Percentiles rank a stretch among this genome's conserved stretches.
These are phyloP conservation scores for Diaporthe vexans DNA, from an alignment of 2,329 filamentous ascomycete species.

Conservation along the genomic window DNA sequence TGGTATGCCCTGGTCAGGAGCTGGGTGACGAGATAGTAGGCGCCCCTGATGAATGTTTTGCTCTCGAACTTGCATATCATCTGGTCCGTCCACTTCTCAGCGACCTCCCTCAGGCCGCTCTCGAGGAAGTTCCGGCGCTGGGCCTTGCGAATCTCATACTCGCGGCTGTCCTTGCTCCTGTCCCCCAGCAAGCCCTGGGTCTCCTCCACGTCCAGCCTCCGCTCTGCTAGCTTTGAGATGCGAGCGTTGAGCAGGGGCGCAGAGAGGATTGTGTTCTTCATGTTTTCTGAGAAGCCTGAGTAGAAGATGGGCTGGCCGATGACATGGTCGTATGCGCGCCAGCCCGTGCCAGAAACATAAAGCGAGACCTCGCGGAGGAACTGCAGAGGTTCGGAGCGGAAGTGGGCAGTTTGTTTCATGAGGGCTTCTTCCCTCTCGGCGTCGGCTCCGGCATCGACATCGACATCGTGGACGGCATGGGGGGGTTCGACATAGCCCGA, in stretches of 20 bases:
- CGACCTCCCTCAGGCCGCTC: constrained; percentile 81
- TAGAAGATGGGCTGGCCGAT: constrained; percentile 97
- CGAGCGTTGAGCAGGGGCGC: constrained; percentile 81
- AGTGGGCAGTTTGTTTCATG: constrained; percentile 88
- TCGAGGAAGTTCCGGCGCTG: constrained; percentile 76
- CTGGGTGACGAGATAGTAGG: constrained; percentile 91
- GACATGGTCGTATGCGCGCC: constrained; percentile 92
- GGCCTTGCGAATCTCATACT: constrained; percentile 65
- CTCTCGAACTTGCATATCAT: constrained; percentile 99
- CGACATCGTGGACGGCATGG: constrained; percentile 49
- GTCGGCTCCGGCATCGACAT: constrained; percentile 3
- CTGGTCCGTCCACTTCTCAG: constrained; percentile 87
- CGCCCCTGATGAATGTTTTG: constrained; percentile 89
- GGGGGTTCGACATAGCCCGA: constrained; percentile 74
- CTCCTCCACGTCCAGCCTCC: constrained; percentile 81
- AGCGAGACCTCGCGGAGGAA: constrained; percentile 95
- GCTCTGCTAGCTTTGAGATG: constrained; percentile 82
- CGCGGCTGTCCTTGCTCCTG: constrained; percentile 58
- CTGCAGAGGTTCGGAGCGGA: constrained; percentile 78
- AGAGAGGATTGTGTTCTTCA: constrained; percentile 83
- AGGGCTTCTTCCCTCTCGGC: constrained; percentile 75
- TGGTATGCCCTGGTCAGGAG: constrained; percentile 93
- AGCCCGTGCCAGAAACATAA: constrained; percentile 92
- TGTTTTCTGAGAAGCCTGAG: constrained; percentile 89
- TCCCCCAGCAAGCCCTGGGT: constrained; percentile 75